Percentiles rank a stretch among this genome's conserved stretches.
These are phyloP conservation scores for Cryphonectria naterciae DNA, from an alignment of 2,329 filamentous ascomycete genomes.

Conservation along the genomic window DNA sequence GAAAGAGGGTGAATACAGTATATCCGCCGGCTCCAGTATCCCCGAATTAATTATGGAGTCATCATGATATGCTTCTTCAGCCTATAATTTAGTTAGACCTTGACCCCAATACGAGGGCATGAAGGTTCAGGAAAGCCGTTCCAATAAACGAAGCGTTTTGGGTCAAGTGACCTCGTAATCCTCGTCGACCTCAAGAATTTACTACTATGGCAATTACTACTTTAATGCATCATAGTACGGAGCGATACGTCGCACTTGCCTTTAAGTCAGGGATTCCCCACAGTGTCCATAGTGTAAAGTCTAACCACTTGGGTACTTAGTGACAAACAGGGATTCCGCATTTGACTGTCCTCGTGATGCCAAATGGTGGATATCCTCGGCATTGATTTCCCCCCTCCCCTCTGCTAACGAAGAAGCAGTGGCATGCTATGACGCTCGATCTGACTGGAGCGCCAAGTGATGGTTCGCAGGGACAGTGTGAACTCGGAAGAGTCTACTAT, in stretches of 20 bases:
- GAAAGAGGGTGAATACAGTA: not conserved
- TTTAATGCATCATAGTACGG: too few species aligned
- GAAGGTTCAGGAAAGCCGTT: not conserved
- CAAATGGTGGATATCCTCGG: conserved; percentile 16
- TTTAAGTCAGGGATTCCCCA: conserved; percentile 17
- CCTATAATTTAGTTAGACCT: not conserved
- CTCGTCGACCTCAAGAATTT: not conserved
- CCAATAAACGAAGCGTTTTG: not conserved
- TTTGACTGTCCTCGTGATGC: conserved; percentile 1
- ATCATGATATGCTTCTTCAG: not conserved
- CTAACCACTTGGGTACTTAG: not conserved
- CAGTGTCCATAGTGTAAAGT: not conserved
- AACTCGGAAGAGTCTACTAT: not conserved
- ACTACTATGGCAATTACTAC: not conserved
- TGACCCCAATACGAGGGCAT: not conserved
- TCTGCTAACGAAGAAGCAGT: not conserved
- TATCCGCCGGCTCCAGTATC: conserved; percentile 10
- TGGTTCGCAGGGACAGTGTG: not conserved
- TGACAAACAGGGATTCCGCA: not conserved
- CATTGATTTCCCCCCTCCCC: conserved; percentile 4
- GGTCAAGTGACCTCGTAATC: not conserved
- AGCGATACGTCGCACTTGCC: too few species aligned
- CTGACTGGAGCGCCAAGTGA: conserved; percentile 17
- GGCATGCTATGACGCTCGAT: not conserved
- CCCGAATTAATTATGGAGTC: conserved; percentile 3